Evolutionary conservation across 2,329 filamentous ascomycete species (phyloP), one percentile per base, ranked within the genome.

Genomic region (Pseudogymnoascus sp.): DNA sequence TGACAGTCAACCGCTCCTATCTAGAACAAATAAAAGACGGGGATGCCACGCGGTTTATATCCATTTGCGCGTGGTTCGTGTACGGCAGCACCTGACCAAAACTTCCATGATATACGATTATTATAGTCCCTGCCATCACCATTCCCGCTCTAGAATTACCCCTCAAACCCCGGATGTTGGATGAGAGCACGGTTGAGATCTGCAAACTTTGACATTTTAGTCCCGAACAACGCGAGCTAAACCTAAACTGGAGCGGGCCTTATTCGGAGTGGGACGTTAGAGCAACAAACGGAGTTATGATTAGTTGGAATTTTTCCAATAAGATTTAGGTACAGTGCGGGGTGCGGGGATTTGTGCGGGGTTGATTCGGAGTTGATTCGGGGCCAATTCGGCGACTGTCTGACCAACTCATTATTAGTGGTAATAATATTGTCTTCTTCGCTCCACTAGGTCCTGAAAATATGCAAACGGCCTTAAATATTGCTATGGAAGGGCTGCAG

Each of bases 281-380:
- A 16, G 7, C 24, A n/a, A 7, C 14, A 29, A 29, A 10, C 29
- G 7, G 14, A 16, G 24, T 16, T 50, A 16, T 50, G 44, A 50
- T 29, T 50, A n/a, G 44, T 29, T 13, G 14, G 14, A 50, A 29
- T 29, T 6, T 50, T 50, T 29, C 44, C 24, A 50, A 29, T 16
- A 50, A 50, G 44, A 50, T 50, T 50, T 50, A 50, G 44, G 24
- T 50, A 50, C 44, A 50, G 44, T 31, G 44, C 44, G 44, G 44
- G 44, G 44, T 50, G 44, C 44, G 44, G 44, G 44, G 44, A 29
- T 50, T 50, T 11, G 24, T 50, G 44, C 44, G 44, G 44, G 44
- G 44, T 50, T 50, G 44, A 50, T 50, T 50, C 44, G 44, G 44
- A 50, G n/a, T 11, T 50, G 44, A 50, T 50, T 50, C 44, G 44